Conservation (phyloP, 495 filamentous ascomycete species). For the Xylaria palmicola region DNA sequence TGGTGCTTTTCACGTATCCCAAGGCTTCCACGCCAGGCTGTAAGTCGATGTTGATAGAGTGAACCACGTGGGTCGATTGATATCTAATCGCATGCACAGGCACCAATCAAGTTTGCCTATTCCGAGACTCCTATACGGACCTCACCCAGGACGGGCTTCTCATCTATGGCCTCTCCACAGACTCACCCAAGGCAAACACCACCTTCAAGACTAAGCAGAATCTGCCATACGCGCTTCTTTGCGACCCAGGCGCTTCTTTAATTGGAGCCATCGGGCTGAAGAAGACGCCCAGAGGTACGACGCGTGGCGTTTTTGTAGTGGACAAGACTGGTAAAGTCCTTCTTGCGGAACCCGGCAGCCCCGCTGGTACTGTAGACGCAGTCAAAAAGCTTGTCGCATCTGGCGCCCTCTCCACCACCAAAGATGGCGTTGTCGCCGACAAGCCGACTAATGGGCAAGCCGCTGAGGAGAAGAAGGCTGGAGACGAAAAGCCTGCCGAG, state of each 20-base stretch:
- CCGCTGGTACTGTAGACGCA: constrained; percentile 56
- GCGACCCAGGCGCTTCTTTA: constrained; percentile 70
- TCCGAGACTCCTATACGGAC: constrained; percentile 76
- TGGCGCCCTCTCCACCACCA: constrained; percentile 15
- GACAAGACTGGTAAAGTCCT: constrained; percentile 73
- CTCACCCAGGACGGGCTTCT: constrained; percentile 78
- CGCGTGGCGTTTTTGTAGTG: constrained; percentile 81
- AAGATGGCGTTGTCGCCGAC: constrained; percentile 22
- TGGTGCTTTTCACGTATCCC: constrained; percentile 93
- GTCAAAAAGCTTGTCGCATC: constrained; percentile 52
- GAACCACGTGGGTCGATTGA: background rate
- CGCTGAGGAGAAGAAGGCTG: constrained; percentile 22
- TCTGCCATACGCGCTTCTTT: constrained; percentile 85
- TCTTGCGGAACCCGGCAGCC: constrained; percentile 58
- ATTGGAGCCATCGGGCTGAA: constrained; percentile 75
- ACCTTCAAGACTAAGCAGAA: constrained; percentile 86
- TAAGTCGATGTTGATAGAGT: constrained; percentile 51
- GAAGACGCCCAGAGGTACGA: constrained; percentile 73
- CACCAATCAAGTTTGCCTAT: constrained; percentile 89
- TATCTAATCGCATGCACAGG: constrained; percentile 52
- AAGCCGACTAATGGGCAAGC: constrained; percentile 22
- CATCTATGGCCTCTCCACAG: constrained; percentile 85
- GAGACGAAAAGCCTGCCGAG: constrained; percentile 21
- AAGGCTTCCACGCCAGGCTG: constrained; percentile 94
- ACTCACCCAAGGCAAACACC: constrained; percentile 85